phyloP scores from a whole-genome alignment of 345 rosid species.

The Eucalyptus pumila region DNA sequence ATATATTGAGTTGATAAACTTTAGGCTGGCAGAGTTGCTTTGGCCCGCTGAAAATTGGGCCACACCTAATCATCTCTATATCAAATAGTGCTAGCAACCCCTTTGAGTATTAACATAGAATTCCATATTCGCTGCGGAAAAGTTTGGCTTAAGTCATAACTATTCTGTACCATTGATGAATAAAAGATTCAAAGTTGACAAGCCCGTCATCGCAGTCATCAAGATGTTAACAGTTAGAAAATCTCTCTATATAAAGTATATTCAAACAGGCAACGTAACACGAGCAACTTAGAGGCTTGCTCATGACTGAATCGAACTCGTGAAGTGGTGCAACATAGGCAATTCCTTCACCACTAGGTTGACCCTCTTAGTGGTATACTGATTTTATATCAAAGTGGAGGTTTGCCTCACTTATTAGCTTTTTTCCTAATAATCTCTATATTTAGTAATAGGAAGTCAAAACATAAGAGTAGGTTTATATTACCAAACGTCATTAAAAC shows the following conservation, averaged over 20 bases:
- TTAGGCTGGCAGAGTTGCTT: background rate
- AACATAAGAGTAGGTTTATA: background rate
- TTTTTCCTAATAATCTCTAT: background rate
- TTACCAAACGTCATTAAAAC: background rate
- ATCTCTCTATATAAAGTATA: background rate
- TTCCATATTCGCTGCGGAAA: background rate
- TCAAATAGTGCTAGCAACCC: background rate
- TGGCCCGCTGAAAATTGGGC: background rate
- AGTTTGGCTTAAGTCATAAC: background rate
- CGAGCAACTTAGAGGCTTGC: background rate
- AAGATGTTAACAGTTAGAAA: background rate
- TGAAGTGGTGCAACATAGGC: background rate
- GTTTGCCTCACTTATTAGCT: background rate
- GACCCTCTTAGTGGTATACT: background rate
- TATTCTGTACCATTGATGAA: background rate
- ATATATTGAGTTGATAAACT: background rate
- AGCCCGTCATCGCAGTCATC: accelerated
- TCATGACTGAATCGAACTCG: background rate
- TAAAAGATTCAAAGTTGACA: background rate
- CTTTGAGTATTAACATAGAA: background rate
- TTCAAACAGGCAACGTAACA: background rate
- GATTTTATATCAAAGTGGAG: background rate
- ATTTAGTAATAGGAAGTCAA: background rate
- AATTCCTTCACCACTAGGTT: background rate
- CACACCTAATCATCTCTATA: background rate